Base-by-base conservation (phyloP, 148 eudicot species). In the Vaccinium vitisidaea region DNA sequence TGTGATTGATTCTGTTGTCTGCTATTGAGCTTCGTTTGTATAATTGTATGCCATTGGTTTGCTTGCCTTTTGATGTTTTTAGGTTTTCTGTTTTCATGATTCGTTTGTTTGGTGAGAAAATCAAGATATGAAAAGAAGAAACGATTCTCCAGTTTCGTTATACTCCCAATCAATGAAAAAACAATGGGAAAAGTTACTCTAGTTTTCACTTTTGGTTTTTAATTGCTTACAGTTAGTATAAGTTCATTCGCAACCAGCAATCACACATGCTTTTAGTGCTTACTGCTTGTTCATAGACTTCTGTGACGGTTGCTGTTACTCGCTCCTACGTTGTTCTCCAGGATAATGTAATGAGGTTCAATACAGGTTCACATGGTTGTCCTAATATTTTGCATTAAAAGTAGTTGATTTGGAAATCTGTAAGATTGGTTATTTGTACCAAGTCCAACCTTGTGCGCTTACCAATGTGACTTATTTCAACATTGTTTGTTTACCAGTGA, bases 371-470 rank as follows among this genome's bases (percentile, higher is more conserved):
- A 5, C 48, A 2, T 5, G 58, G 23, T 6, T 21, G 8, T 77
- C 30, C 11, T 50, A 23, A 11, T 8, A 52, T 5, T 49, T 77
- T 52, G 43, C 80, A 49, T 4, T 49, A 3, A 23, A 52, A 55
- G 54, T 49, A 78, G 46, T 13, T 76, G 79, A 76, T 46, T 49
- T n/a, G 55, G 10, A 48, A 76, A 21, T 77, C 79, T 50, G 80
- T 12, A 15, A 52, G 63, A 18, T 79, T 18, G 81, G 61, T 79
- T 79, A 30, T 30, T 54, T 16, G 4, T 25, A 79, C 27, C 25
- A 1, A 54, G 10, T 19, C 25, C 6, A 12, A 50, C 15, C 8
- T 53, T 54, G 21, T 27, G 36, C 10, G 8, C 19, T n/a, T 25
- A 2, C 18, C 36, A 14, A 27, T 16, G 9, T 30, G 11, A 55